Evolutionary conservation across 2,329 filamentous ascomycete species (phyloP).

Genomic region (Ophiostoma sp.): DNA sequence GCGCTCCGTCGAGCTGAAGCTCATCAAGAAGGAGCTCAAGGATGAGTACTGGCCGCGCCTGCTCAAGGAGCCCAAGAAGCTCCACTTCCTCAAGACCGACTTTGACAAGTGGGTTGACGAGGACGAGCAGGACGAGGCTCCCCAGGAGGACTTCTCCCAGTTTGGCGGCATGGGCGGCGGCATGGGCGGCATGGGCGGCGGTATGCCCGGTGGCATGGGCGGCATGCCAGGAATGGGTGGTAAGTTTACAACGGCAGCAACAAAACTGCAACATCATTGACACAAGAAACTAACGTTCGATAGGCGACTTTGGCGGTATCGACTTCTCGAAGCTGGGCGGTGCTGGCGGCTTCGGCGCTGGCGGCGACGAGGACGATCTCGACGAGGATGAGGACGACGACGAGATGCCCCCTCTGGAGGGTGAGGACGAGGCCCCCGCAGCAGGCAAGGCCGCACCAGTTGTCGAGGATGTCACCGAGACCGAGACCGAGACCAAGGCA

Average conservation of each 20-base stretch:
- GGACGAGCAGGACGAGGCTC: slow-evolving; percentile 91
- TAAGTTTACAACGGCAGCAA: background rate
- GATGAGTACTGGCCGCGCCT: slow-evolving; percentile 94
- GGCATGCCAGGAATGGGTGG: slow-evolving; percentile 34
- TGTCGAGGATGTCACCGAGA: slow-evolving; percentile 10
- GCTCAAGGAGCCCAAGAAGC: slow-evolving; percentile 81
- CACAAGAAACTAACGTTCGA: no score
- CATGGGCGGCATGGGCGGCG: slow-evolving; percentile 39
- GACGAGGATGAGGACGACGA: slow-evolving; percentile 63
- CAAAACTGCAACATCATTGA: background rate
- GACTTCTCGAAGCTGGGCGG: slow-evolving; percentile 87
- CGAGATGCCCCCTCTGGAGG: slow-evolving; percentile 80
- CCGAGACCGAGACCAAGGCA: slow-evolving; percentile 13
- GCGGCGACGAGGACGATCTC: slow-evolving; percentile 39
- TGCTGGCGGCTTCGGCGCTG: slow-evolving; percentile 38
- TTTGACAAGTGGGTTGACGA: slow-evolving; percentile 99
- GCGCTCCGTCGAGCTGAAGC: slow-evolving; percentile 82
- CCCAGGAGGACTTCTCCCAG: slow-evolving; percentile 71
- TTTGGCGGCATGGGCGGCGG: slow-evolving; percentile 57
- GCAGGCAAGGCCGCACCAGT: slow-evolving; percentile 9
- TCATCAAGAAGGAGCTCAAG: slow-evolving; percentile 95
- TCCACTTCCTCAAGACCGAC: slow-evolving; percentile 92
- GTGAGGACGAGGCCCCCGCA: slow-evolving; percentile 36
- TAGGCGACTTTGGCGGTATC: slow-evolving; percentile 73
- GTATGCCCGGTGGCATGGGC: no score